A percentile compares a stretch with the other conserved stretches of the same genome.
Evolutionary conservation across 1,284 basidiomycete species (phyloP).

Genomic region (Irpex sp.): DNA sequence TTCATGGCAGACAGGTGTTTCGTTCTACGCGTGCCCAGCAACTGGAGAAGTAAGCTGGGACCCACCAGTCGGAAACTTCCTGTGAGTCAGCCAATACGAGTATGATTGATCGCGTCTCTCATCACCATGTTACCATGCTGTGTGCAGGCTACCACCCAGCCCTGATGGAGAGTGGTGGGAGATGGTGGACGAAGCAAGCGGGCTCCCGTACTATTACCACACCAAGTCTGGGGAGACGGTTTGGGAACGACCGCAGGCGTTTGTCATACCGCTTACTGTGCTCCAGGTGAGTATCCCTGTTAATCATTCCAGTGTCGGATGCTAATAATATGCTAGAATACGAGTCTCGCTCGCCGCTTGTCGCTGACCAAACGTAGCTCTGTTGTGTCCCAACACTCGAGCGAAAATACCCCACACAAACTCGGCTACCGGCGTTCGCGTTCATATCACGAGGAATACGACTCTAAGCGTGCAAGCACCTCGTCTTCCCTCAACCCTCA

Average conservation of each 20-base stretch:
- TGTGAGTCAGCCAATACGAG: constrained; percentile 45
- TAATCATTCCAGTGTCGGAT: background rate
- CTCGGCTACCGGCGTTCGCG: constrained; percentile 22
- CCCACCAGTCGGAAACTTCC: constrained; percentile 84
- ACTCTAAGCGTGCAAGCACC: constrained; percentile 19
- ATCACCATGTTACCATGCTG: background rate
- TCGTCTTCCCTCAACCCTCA: constrained; percentile 33
- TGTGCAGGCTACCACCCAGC: constrained; percentile 71
- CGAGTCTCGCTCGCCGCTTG: constrained; percentile 67
- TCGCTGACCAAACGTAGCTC: constrained; percentile 25
- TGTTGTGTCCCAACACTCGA: constrained; percentile 6
- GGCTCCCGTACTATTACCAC: constrained; percentile 89
- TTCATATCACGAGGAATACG: constrained; percentile 22
- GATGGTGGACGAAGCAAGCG: constrained; percentile 75
- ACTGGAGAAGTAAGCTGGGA: constrained; percentile 93
- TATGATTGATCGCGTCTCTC: background rate
- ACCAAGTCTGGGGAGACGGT: constrained; percentile 85
- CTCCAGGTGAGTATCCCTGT: constrained; percentile 59
- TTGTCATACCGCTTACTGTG: constrained; percentile 87
- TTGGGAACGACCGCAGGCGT: constrained; percentile 85
- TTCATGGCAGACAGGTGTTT: constrained; percentile 59
- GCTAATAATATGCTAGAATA: constrained; percentile 47
- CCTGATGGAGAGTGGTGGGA: constrained; percentile 95
- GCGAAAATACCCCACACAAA: constrained; percentile 18
- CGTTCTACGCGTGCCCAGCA: constrained; percentile 91